Conservation (phyloP, 352 stramenopile species). For the Phytophthora melonis region DNA sequence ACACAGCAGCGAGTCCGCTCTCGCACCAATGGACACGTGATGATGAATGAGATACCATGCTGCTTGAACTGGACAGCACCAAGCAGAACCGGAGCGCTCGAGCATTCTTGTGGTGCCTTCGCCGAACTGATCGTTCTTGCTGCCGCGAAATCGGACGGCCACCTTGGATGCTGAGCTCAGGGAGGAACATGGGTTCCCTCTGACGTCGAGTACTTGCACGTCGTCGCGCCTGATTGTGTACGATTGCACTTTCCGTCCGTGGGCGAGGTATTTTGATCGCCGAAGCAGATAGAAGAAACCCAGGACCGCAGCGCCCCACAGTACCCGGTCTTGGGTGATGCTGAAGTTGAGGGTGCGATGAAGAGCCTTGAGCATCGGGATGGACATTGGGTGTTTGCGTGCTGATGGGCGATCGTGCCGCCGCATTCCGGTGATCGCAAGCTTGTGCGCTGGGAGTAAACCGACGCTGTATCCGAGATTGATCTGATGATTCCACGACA, state of each 20-base stretch:
- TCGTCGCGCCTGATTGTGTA: too few species aligned
- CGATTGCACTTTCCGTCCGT: too few species aligned
- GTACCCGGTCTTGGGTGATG: too few species aligned
- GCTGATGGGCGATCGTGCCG: neutral
- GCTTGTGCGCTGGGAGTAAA: neutral
- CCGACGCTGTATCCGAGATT: constrained; percentile 5
- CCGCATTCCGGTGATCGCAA: constrained; percentile 9
- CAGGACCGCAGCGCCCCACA: too few species aligned
- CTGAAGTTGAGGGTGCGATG: too few species aligned
- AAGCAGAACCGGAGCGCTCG: neutral
- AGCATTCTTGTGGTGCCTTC: neutral
- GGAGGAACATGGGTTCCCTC: too few species aligned
- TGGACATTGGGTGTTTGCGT: too few species aligned
- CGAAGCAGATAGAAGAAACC: too few species aligned
- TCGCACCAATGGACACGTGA: neutral
- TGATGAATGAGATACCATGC: constrained; percentile 8
- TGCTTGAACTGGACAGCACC: constrained; percentile 17
- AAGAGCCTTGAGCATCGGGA: too few species aligned
- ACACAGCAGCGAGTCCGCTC: constrained; percentile 4
- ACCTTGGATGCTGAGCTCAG: too few species aligned
- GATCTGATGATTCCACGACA: constrained; percentile 19
- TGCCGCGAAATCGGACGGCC: neutral
- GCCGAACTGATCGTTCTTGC: constrained; percentile 13
- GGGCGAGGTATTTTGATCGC: too few species aligned
- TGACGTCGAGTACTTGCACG: too few species aligned